Percentiles rank a stretch among this genome's conserved stretches.
These are phyloP conservation scores for Fusarium heterosporum DNA, from an alignment of 2,329 filamentous ascomycete species.

Conservation along the genomic window DNA sequence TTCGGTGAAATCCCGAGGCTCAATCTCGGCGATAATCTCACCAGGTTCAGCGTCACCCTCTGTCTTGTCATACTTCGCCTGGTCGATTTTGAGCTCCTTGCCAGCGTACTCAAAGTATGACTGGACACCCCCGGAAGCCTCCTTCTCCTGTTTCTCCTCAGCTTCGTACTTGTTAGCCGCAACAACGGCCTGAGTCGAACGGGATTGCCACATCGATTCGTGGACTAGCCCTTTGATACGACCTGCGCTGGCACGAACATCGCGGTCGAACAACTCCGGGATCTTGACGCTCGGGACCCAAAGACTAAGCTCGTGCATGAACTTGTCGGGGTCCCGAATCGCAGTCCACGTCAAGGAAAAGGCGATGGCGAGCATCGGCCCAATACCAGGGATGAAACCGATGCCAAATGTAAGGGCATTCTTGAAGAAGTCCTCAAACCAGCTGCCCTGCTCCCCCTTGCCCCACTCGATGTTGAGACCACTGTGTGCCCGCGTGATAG, in stretches of 20 bases:
- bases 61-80: background rate
- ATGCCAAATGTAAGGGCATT: background rate
- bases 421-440: background rate
- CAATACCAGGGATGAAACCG: fast-evolving
- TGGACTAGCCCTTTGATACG: too few species aligned
- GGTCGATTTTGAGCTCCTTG: background rate
- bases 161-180: too few species aligned
- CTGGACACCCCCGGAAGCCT: too few species aligned
- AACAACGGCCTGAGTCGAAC: too few species aligned
- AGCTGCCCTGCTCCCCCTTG: too few species aligned
- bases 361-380: background rate
- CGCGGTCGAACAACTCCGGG: too few species aligned
- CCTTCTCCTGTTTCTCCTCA: too few species aligned
- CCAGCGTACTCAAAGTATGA: background rate
- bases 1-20: too few species aligned
- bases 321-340: background rate
- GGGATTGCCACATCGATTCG: too few species aligned
- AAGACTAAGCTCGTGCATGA: too few species aligned
- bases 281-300: too few species aligned
- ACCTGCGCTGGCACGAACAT: too few species aligned
- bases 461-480: background rate
- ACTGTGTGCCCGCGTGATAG: background rate
- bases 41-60: background rate
- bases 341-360: background rate
- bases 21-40: background rate